Evolutionary conservation across 352 stramenopile genomes (phyloP).

Genomic region (Phytophthora litchii): DNA sequence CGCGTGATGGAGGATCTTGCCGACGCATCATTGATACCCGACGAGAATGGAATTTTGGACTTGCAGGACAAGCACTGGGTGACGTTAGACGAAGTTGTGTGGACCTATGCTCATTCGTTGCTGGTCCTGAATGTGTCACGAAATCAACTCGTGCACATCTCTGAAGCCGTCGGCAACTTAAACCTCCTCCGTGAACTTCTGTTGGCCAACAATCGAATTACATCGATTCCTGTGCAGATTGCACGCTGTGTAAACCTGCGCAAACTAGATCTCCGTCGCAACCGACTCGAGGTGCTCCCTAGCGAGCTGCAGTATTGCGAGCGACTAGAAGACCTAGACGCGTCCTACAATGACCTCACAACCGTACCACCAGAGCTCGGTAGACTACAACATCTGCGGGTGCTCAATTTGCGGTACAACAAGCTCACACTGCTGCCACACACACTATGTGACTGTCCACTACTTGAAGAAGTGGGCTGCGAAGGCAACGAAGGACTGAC

Average conservation of each 20-base stretch:
- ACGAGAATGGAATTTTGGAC: slow-evolving; percentile 75
- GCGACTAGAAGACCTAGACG: slow-evolving; percentile 68
- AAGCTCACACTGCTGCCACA: slow-evolving; percentile 72
- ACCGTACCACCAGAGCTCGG: slow-evolving; percentile 59
- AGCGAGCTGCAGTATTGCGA: slow-evolving; percentile 72
- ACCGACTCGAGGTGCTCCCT: slow-evolving; percentile 68
- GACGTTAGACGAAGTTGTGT: slow-evolving; percentile 81
- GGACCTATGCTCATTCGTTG: slow-evolving; percentile 64
- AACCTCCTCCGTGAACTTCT: slow-evolving; percentile 68
- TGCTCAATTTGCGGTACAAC: slow-evolving; percentile 78
- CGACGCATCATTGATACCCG: slow-evolving; percentile 62
- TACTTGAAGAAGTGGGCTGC: slow-evolving; percentile 58
- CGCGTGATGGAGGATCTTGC: slow-evolving; percentile 73
- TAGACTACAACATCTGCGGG: slow-evolving; percentile 52
- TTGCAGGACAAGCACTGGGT: slow-evolving; percentile 83
- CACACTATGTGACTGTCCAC: slow-evolving; percentile 70
- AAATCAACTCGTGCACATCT: slow-evolving; percentile 75
- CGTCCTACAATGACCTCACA: slow-evolving; percentile 70
- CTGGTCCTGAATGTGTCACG: slow-evolving; percentile 72
- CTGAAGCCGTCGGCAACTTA: slow-evolving; percentile 65
- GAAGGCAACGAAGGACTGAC: slow-evolving; percentile 62
- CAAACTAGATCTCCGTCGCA: slow-evolving; percentile 70
- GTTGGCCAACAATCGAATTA: slow-evolving; percentile 65
- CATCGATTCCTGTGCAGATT: slow-evolving; percentile 58
- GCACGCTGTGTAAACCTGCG: slow-evolving; percentile 64